phyloP scores from a whole-genome alignment of 306 rosid species.

The Vigna reflexopilosa region DNA sequence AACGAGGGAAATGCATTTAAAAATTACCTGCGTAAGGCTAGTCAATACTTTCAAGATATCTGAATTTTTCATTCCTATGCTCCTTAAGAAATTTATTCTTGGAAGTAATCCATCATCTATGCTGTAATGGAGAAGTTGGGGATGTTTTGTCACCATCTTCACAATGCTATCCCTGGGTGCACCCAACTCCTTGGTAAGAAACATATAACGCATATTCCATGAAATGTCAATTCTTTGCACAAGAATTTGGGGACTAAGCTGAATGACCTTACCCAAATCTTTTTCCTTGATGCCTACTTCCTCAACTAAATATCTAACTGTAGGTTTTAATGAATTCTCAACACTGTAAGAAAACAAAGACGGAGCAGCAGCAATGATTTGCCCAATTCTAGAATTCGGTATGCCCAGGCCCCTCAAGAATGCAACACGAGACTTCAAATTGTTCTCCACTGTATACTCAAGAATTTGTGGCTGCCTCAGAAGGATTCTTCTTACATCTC shows the following conservation, averaged over 20 bases:
- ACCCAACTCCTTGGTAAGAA: constrained; percentile 87
- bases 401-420: constrained; percentile 82
- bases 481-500: constrained; percentile 79
- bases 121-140: constrained; percentile 97
- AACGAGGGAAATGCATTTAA: constrained; percentile 21
- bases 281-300: constrained; percentile 96
- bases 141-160: constrained; percentile 96
- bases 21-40: constrained; percentile 86
- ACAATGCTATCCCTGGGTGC: constrained; percentile 90
- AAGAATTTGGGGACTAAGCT: constrained; percentile 93
- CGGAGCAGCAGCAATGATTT: constrained; percentile 78
- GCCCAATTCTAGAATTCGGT: constrained; percentile 84
- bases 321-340: constrained; percentile 90
- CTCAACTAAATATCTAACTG: constrained; percentile 85
- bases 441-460: constrained; percentile 83
- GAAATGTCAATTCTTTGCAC: constrained; percentile 88
- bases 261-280: constrained; percentile 89
- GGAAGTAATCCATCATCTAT: constrained; percentile 89
- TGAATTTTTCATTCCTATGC: constrained; percentile 89
- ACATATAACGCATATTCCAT: constrained; percentile 81
- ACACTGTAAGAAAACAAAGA: constrained; percentile 91
- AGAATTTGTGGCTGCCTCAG: constrained; percentile 95
- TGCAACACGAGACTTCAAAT: constrained; percentile 84
- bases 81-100: constrained; percentile 91
- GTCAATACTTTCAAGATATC: constrained; percentile 93